A percentile compares a stretch with the other conserved stretches of the same genome.
Evolutionary conservation across 306 rosid genomes (phyloP).

Genomic region (Pyrus communis): DNA sequence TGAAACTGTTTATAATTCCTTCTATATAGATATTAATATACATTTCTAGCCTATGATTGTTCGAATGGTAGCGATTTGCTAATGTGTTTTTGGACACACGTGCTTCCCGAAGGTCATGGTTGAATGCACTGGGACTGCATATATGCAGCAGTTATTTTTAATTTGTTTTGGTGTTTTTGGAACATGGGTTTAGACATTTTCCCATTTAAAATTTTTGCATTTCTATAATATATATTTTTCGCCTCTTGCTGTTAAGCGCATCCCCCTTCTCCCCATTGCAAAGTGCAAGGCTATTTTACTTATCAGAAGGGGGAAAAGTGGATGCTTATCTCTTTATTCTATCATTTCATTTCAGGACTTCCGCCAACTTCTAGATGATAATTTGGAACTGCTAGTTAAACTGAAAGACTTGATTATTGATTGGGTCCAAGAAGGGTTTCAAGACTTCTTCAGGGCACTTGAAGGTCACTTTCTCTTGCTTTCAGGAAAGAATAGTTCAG

Average conservation of each 20-base stretch:
- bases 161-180: background rate
- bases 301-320: background rate
- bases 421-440: conserved; percentile 96
- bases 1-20: background rate
- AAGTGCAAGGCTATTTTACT: background rate
- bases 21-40: background rate
- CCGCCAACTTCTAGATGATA: conserved; percentile 60
- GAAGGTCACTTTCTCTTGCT: conserved; percentile 57
- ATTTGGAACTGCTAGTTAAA: conserved; percentile 48
- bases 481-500: conserved; percentile 54
- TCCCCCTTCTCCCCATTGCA: background rate
- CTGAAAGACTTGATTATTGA: conserved; percentile 53
- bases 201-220: background rate
- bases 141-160: background rate
- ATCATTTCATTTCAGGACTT: conserved; percentile 51
- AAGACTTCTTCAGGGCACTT: conserved; percentile 67
- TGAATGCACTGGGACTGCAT: background rate
- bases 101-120: background rate
- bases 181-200: background rate
- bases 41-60: background rate
- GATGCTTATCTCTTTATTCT: conserved; percentile 7
- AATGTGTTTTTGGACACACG: background rate
- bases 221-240: conserved; percentile 18
- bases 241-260: background rate
- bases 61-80: background rate